A percentile compares a stretch with the other conserved stretches of the same genome.
These are phyloP conservation scores for Fusarium piperis DNA, from an alignment of 2,329 filamentous ascomycete genomes.

Conservation along the genomic window DNA sequence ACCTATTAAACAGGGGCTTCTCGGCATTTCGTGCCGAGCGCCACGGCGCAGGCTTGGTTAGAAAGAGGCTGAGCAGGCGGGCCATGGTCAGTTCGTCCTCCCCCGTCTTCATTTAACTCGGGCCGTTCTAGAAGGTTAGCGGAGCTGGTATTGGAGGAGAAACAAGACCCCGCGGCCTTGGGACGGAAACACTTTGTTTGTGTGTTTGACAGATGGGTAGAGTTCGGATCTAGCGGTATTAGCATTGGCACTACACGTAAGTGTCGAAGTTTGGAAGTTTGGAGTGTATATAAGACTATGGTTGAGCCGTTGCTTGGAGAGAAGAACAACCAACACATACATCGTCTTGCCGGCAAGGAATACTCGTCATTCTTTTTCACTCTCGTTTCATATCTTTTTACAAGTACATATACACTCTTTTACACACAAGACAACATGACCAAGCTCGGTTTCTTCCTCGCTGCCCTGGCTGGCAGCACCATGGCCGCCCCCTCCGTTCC, in stretches of 20 bases:
- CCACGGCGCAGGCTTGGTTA: background rate
- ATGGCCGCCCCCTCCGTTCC: constrained; percentile 25
- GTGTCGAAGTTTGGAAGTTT: background rate
- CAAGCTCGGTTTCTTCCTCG: constrained; percentile 16
- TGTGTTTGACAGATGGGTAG: background rate
- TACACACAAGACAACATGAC: constrained; percentile 17
- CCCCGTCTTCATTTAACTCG: constrained; percentile 14
- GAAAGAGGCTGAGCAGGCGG: background rate
- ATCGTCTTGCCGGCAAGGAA: constrained; percentile 33
- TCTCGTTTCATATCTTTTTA: background rate
- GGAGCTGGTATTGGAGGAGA: constrained; percentile 12
- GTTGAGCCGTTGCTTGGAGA: background rate
- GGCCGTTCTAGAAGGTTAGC: background rate
- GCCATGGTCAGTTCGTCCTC: background rate
- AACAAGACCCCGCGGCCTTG: background rate
- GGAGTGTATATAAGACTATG: constrained; percentile 15
- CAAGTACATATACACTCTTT: background rate
- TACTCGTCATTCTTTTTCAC: background rate
- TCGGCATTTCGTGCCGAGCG: constrained; percentile 13
- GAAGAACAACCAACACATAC: background rate
- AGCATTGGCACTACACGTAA: background rate
- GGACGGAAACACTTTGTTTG: background rate
- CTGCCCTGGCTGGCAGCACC: constrained; percentile 34
- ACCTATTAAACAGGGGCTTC: background rate
- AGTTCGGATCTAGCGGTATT: background rate